Evolutionary conservation across 208 protist species (phyloP).

Genomic region (Acanthamoeba divionensis): DNA sequence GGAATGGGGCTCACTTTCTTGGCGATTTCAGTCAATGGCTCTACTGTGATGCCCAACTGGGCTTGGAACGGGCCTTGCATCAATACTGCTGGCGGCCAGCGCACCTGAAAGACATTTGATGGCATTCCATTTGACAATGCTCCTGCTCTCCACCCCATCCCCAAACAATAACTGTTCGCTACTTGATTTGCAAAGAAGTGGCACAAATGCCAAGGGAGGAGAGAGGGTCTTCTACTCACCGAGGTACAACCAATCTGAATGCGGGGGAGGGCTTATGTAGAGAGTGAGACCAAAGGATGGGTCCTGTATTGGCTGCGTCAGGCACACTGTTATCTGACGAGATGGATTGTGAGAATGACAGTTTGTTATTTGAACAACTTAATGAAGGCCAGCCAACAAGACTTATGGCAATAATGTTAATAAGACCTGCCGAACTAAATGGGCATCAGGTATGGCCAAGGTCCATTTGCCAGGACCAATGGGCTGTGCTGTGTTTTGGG

Average conservation of each 20-base stretch:
- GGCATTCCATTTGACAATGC: not conserved
- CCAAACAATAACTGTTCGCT: too few relatives aligned
- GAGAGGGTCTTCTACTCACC: too few relatives aligned
- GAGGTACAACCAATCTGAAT: not conserved
- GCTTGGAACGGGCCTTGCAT: constrained; percentile 16
- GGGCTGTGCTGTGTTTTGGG: not conserved
- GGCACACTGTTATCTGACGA: not conserved
- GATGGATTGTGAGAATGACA: too few relatives aligned
- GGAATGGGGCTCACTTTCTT: constrained; percentile 32
- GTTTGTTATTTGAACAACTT: too few relatives aligned
- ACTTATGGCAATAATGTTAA: too few relatives aligned
- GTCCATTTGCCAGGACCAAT: not conserved
- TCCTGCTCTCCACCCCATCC: too few relatives aligned
- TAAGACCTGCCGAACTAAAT: not conserved
- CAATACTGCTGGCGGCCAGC: not conserved
- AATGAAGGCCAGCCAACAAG: too few relatives aligned
- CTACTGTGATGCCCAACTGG: constrained; percentile 22
- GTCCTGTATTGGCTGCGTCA: constrained; percentile 37
- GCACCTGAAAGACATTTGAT: constrained; percentile 6
- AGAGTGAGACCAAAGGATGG: not conserved
- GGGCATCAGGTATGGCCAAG: not conserved
- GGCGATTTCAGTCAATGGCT: not conserved
- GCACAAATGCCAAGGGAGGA: too few relatives aligned
- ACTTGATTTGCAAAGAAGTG: too few relatives aligned
- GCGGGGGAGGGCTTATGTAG: constrained; percentile 37